Conservation (phyloP, 306 rosid genomes). For the Datisca glomerata region DNA sequence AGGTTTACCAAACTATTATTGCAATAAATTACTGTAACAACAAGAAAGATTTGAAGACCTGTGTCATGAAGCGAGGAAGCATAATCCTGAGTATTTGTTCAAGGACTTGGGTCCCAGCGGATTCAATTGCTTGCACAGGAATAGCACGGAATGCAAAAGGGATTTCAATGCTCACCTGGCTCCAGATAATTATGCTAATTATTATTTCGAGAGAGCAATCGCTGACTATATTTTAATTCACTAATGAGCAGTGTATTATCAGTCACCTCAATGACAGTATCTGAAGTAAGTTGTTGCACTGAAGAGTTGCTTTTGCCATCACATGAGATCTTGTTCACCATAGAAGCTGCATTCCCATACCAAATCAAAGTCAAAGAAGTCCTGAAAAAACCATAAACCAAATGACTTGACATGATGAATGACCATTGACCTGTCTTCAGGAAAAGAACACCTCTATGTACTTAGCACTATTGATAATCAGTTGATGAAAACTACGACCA, state of each 20-base stretch:
- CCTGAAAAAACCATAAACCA: slow-evolving; percentile 52
- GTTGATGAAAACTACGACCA: neutral
- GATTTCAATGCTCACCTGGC: slow-evolving; percentile 75
- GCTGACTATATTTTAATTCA: neutral
- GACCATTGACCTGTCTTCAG: slow-evolving; percentile 15
- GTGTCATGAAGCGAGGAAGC: slow-evolving; percentile 87
- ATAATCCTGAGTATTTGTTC: slow-evolving; percentile 74
- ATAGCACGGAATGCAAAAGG: slow-evolving; percentile 66
- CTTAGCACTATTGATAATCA: neutral
- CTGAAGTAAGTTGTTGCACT: slow-evolving; percentile 61
- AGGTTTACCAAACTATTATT: too few species aligned
- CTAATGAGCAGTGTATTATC: neutral
- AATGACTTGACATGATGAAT: slow-evolving; percentile 35
- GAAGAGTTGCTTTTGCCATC: slow-evolving; percentile 29
- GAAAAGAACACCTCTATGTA: too few species aligned
- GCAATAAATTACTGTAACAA: neutral
- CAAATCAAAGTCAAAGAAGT: slow-evolving; percentile 68
- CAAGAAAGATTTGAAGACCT: slow-evolving; percentile 35
- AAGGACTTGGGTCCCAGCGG: slow-evolving; percentile 91
- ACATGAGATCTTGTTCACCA: slow-evolving; percentile 88
- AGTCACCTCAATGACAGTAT: slow-evolving; percentile 72
- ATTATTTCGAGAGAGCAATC: neutral
- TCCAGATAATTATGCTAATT: slow-evolving; percentile 18
- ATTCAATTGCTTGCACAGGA: slow-evolving; percentile 80
- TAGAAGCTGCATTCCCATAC: slow-evolving; percentile 84